A percentile compares a stretch with the other conserved stretches of the same genome.
Conservation (phyloP, 768 basidiomycete genomes). For the Lepiota subincarnata region DNA sequence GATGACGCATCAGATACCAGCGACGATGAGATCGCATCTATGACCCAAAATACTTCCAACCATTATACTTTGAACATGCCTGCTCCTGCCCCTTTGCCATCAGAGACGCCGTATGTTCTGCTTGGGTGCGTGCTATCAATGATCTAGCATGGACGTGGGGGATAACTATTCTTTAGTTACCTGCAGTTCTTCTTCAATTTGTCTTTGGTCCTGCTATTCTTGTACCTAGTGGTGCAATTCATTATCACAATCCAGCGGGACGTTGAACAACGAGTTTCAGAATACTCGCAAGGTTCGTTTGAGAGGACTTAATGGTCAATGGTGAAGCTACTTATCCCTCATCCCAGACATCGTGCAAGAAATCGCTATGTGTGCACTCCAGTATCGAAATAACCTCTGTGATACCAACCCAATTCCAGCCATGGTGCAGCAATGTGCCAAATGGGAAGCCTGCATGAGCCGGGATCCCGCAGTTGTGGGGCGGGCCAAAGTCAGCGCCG, state of each 20-base stretch:
- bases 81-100: constrained; percentile 47
- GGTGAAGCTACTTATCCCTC: not conserved
- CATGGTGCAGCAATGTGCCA: constrained; percentile 80
- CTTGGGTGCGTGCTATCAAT: constrained; percentile 60
- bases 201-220: constrained; percentile 72
- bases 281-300: constrained; percentile 83
- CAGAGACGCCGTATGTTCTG: constrained; percentile 76
- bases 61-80: constrained; percentile 85
- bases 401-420: constrained; percentile 74
- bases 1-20: constrained; percentile 43
- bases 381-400: constrained; percentile 83
- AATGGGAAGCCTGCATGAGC: constrained; percentile 95
- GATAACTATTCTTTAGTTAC: constrained; percentile 48
- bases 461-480: constrained; percentile 88
- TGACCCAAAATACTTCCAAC: constrained; percentile 60
- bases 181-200: constrained; percentile 94
- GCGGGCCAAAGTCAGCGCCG: constrained; percentile 85
- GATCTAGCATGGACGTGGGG: not conserved
- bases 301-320: not conserved
- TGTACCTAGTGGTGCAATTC: constrained; percentile 84
- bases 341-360: constrained; percentile 83
- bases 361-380: constrained; percentile 79
- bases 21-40: constrained; percentile 39
- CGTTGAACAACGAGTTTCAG: constrained; percentile 80
- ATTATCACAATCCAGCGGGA: constrained; percentile 88